Percentiles rank a stretch among this genome's conserved stretches.
Evolutionary conservation across 2,329 filamentous ascomycete species (phyloP).

Genomic region (Penicillium fuscoglaucum): DNA sequence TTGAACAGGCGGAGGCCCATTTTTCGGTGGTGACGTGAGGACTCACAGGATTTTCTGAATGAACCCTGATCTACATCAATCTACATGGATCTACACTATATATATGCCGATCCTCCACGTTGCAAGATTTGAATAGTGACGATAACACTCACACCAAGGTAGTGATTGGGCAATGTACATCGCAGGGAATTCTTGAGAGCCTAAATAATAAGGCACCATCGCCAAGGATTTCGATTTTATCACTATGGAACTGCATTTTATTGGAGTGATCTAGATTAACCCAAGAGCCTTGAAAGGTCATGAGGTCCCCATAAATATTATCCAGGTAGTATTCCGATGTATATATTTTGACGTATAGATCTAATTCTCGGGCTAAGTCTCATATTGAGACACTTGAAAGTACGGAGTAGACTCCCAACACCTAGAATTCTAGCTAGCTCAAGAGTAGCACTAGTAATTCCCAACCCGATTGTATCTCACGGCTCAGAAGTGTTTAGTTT

Average conservation of each 20-base stretch:
- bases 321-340: neutral
- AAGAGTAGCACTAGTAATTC: too few species aligned
- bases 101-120: neutral
- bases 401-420: too few species aligned
- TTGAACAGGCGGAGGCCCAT: neutral
- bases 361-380: neutral
- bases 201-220: neutral
- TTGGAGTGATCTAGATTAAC: neutral
- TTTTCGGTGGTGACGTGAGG: conserved; percentile 17
- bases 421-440: too few species aligned
- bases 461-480: too few species aligned
- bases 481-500: too few species aligned
- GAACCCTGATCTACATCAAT: neutral
- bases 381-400: too few species aligned
- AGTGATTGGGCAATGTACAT: neutral
- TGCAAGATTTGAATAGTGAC: neutral
- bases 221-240: neutral
- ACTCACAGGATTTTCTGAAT: neutral
- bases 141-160: neutral
- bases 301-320: neutral
- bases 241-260: neutral
- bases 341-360: neutral
- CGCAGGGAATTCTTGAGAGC: neutral
- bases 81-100: neutral
- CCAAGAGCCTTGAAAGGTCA: neutral